Conservation (phyloP, 78 protist species). For the Mastigamoeba balamuthi region DNA sequence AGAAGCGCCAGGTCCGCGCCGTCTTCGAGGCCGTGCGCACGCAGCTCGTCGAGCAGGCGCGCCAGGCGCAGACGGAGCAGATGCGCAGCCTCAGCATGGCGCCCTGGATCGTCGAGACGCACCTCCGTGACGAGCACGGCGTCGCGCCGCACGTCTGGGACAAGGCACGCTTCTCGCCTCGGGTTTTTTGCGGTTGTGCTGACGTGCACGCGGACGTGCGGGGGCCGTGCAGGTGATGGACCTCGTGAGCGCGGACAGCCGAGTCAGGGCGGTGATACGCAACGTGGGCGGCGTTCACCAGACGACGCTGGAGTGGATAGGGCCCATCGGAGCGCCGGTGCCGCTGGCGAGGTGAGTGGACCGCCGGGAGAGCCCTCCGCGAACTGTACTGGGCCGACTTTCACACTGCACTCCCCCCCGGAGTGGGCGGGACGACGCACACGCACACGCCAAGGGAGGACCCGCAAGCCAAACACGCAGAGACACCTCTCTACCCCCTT, state of each 20-base stretch:
- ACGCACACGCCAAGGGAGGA: too few relatives aligned
- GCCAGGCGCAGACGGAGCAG: slow-evolving; percentile 51
- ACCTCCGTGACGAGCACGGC: too few relatives aligned
- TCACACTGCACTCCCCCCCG: too few relatives aligned
- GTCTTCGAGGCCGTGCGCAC: too few relatives aligned
- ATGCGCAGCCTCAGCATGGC: slow-evolving; percentile 55
- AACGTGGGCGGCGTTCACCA: slow-evolving; percentile 46
- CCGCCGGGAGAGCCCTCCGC: slow-evolving; percentile 52
- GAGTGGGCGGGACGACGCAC: too few relatives aligned
- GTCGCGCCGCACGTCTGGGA: slow-evolving; percentile 16
- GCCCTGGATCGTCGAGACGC: too few relatives aligned
- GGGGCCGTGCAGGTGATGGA: slow-evolving; percentile 23
- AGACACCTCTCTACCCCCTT: too few relatives aligned
- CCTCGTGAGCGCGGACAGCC: not conserved
- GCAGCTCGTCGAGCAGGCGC: slow-evolving; percentile 12
- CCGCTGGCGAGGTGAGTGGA: slow-evolving; percentile 58
- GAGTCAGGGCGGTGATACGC: not conserved
- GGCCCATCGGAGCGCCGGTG: slow-evolving; percentile 30
- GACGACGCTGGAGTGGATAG: slow-evolving; percentile 9
- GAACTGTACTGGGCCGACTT: too few relatives aligned
- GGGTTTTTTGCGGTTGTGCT: slow-evolving; percentile 87
- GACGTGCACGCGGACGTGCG: slow-evolving; percentile 10
- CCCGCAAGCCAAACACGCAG: too few relatives aligned
- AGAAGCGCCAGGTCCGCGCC: too few relatives aligned
- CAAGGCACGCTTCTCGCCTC: slow-evolving; percentile 3